Conservation (phyloP, 1,139 yeast species). For the Candida freyschussii region DNA sequence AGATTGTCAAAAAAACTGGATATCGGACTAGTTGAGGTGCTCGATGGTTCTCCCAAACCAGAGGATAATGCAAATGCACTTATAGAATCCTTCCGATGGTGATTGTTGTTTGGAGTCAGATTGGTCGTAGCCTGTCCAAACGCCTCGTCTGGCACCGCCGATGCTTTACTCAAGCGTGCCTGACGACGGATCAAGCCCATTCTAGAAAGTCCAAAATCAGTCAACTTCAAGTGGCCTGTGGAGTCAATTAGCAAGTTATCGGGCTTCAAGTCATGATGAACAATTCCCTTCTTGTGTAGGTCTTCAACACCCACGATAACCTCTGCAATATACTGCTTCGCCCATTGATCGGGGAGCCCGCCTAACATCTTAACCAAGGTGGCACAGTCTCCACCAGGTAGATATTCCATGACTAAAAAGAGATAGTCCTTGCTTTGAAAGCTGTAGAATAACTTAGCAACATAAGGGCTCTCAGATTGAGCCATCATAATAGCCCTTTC, state of each 20-base stretch:
- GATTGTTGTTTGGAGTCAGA: slow-evolving; percentile 6
- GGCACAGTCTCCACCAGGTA: slow-evolving; percentile 95
- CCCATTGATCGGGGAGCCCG: slow-evolving; percentile 82
- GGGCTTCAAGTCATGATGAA: slow-evolving; percentile 93
- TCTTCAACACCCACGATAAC: slow-evolving; percentile 88
- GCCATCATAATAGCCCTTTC: slow-evolving; percentile 98
- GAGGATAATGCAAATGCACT: slow-evolving; percentile 19
- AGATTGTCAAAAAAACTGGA: slow-evolving; percentile 25
- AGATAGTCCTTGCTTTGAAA: slow-evolving; percentile 87
- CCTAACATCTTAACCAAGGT: slow-evolving; percentile 79
- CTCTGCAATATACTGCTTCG: slow-evolving; percentile 81
- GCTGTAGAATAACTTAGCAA: slow-evolving; percentile 82
- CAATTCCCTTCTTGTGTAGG: slow-evolving; percentile 80
- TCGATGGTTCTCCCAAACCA: slow-evolving; percentile 7
- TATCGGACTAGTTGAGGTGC: slow-evolving; percentile 15
- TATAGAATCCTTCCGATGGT: slow-evolving; percentile 21
- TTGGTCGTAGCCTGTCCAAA: slow-evolving; percentile 18
- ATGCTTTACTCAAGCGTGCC: slow-evolving; percentile 23
- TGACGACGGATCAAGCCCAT: slow-evolving; percentile 89
- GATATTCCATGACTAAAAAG: slow-evolving; percentile 92
- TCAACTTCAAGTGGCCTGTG: slow-evolving; percentile 82
- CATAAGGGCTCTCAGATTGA: slow-evolving; percentile 90
- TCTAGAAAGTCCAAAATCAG: slow-evolving; percentile 92
- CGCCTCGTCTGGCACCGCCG: slow-evolving; percentile 19
- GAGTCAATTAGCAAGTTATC: slow-evolving; percentile 86